Base-by-base conservation (phyloP, 2,329 filamentous ascomycete species). In the Teratosphaeriaceae sp. region DNA sequence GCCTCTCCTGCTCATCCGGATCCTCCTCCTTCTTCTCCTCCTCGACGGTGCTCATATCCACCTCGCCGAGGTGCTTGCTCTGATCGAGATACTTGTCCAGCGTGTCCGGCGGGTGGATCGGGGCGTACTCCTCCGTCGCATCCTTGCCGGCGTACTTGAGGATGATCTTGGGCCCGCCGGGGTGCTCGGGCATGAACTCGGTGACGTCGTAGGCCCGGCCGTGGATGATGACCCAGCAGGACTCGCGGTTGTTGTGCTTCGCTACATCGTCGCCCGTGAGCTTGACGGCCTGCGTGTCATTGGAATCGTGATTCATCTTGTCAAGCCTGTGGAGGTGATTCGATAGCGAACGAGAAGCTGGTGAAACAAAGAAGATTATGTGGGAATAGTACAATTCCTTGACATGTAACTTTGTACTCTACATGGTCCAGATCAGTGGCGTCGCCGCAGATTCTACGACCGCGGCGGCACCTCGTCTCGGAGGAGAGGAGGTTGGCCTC, bases 191-290 rank as follows among this genome's bases (percentile, higher is more conserved):
- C n/a, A 94, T 67, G 24, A 43, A 37, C 49, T 62, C 57, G 34
- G 57, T 60, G 12, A 61, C 86, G 73, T 94, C 88, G 69, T 94
- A 61, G 24, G 57, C 59, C 67, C 85, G 85, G 47, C 86, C 85
- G 67, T 94, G 85, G 47, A 94, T 78, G 59, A 94, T 86, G 35
- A 94, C 86, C 88, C 88, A 95, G 69, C 88, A 94, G 39, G 86
- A 90, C 55, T 94, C 80, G 57, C 78, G 76, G 56, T 73, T 83
- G 68, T 84, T 84, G 72, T 97, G 90, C 70, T 88, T 72, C 43
- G 79, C 79, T 46, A 86, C 68, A 47, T 80, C 73, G 31, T 73
- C 68, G 52, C 68, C 69, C 3, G 64, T 68, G 52, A 73, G 68
- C 63, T 71, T 69, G 20, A 42, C 55, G 38, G 53, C 51, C 48